Evolutionary conservation across 192 early-diverging fungal species (phyloP), one percentile per base, ranked within the genome.

Genomic region (Irineochytrium annulatum): DNA sequence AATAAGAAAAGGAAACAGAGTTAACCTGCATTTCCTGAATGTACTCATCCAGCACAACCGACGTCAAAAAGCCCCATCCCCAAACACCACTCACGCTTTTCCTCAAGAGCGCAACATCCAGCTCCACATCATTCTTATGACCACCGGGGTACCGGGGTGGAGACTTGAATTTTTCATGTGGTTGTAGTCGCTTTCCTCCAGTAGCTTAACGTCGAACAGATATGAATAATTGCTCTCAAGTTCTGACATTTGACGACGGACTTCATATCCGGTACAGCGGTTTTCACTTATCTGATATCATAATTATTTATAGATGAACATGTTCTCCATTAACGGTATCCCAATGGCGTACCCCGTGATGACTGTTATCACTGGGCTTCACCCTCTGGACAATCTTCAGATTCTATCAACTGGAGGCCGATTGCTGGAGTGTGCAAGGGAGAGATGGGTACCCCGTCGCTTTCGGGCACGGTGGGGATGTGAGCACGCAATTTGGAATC

Each of bases 241-340:
- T 43, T 62, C 78, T 43, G 79, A 89, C 84, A 94, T 73, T 80
- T 78, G 1, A 93, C 96, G 63, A 97, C 91, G 5, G 96, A 81
- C 68, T 98, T 97, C 96, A 98, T 98, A 71, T 98, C 96, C 0
- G 96, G 94, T 20, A 98, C 81, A 20, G 75, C 71, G 3, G n/a
- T n/a, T n/a, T n/a, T n/a, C n/a, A n/a, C n/a, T n/a, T n/a, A n/a
- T n/a, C n/a, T n/a, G n/a, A n/a, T n/a, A n/a, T n/a, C n/a, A n/a
- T n/a, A n/a, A n/a, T n/a, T n/a, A n/a, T n/a, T n/a, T n/a, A n/a
- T n/a, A n/a, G n/a, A n/a, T n/a, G n/a, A n/a, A n/a, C n/a, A n/a
- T n/a, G n/a, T n/a, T n/a, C n/a, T n/a, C n/a, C n/a, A n/a, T n/a
- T n/a, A n/a, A n/a, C n/a, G n/a, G n/a, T n/a, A n/a, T n/a, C n/a